Evolutionary conservation across 169 alveolate species (phyloP).

Genomic region (Plasmodium chabaudi): DNA sequence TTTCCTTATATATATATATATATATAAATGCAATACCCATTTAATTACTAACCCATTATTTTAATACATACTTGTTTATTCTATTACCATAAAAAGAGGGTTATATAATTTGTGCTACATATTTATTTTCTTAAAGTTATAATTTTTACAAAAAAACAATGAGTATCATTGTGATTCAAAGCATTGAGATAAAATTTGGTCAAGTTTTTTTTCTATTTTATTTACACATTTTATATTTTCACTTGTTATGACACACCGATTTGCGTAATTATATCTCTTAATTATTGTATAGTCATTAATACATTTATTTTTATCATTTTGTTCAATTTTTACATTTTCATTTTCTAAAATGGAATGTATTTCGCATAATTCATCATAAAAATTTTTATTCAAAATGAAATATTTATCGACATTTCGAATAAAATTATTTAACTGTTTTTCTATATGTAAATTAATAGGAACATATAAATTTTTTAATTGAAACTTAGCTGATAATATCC

Average conservation of each 20-base stretch:
- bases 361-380: constrained; percentile 43
- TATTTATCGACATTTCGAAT: constrained; percentile 54
- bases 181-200: constrained; percentile 18
- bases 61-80: too few relatives aligned
- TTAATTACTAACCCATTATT: too few relatives aligned
- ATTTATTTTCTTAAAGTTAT: neutral
- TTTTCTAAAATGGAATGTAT: neutral
- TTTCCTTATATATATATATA: too few relatives aligned
- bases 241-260: constrained; percentile 33
- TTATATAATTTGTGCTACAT: neutral
- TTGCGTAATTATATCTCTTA: constrained; percentile 49
- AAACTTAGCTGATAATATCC: constrained; percentile 58
- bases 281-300: neutral
- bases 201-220: constrained; percentile 30
- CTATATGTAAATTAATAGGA: constrained; percentile 43
- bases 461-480: constrained; percentile 21
- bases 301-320: constrained; percentile 2
- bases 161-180: constrained; percentile 26
- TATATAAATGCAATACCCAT: too few relatives aligned
- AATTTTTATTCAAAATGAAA: constrained; percentile 38
- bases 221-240: constrained; percentile 47
- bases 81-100: too few relatives aligned
- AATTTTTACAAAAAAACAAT: neutral
- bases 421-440: constrained; percentile 42
- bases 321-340: neutral